Conservation (phyloP, 2,329 filamentous ascomycete species). For the Ceratocystis smalleyi region DNA sequence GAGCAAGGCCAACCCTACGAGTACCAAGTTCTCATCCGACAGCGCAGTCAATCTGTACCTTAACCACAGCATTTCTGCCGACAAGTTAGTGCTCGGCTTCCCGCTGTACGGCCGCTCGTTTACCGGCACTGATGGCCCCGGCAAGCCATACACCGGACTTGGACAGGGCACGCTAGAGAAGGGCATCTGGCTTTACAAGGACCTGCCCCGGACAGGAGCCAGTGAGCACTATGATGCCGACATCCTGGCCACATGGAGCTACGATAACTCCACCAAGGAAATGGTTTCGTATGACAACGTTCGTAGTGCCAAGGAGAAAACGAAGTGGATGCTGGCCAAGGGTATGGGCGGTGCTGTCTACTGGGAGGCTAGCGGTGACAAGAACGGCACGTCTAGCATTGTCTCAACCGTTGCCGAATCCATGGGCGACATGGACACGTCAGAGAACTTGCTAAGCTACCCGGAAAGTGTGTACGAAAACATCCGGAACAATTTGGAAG, state of each 20-base stretch:
- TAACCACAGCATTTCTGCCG: constrained; percentile 34
- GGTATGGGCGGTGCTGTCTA: constrained; percentile 64
- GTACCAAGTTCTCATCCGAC: constrained; percentile 55
- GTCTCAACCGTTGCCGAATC: constrained; percentile 35
- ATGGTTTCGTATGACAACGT: constrained; percentile 58
- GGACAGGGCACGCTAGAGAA: constrained; percentile 52
- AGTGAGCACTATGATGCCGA: constrained; percentile 40
- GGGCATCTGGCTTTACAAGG: constrained; percentile 71
- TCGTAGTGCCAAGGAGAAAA: constrained; percentile 43
- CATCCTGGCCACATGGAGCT: constrained; percentile 53
- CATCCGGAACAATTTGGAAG: constrained; percentile 28
- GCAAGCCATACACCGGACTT: constrained; percentile 45
- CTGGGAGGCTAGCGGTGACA: constrained; percentile 68
- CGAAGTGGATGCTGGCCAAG: constrained; percentile 42
- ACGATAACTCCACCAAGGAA: constrained; percentile 40
- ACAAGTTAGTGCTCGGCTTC: constrained; percentile 63
- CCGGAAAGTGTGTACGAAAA: constrained; percentile 45
- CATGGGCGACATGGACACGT: constrained; percentile 34
- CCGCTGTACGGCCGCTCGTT: constrained; percentile 68
- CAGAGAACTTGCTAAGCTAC: constrained; percentile 38
- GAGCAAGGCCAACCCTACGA: constrained; percentile 28
- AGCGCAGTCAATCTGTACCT: constrained; percentile 48
- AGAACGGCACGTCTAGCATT: constrained; percentile 37
- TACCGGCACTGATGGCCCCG: constrained; percentile 42
- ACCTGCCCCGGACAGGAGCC: constrained; percentile 47